phyloP scores from a whole-genome alignment of 805 yeast species.

The Phaffomyces antillensis region DNA sequence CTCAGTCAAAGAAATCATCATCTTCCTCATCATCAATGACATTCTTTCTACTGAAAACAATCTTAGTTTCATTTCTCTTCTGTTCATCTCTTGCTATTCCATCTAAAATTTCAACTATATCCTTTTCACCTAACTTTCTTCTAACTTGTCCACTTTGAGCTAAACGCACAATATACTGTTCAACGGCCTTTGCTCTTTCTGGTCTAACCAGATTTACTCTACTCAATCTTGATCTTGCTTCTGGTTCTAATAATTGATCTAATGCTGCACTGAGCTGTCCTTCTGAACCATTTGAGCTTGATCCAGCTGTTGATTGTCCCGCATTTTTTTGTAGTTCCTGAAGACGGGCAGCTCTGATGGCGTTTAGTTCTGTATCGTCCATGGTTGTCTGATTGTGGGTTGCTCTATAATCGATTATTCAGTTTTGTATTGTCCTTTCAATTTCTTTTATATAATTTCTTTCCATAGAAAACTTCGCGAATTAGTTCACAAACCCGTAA shows the following conservation, averaged over 20 bases:
- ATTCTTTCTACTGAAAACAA: slow-evolving; percentile 32
- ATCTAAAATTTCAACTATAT: slow-evolving; percentile 75
- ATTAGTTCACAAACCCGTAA: background rate
- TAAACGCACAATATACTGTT: slow-evolving; percentile 64
- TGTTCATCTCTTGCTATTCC: slow-evolving; percentile 73
- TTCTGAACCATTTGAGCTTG: background rate
- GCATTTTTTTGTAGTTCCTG: slow-evolving; percentile 67
- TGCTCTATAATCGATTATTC: no score
- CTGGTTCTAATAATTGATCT: slow-evolving; percentile 68
- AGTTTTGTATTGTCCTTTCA: no score
- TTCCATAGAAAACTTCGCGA: background rate
- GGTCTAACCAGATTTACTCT: slow-evolving; percentile 86
- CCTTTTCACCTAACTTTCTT: slow-evolving; percentile 71
- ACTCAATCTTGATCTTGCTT: slow-evolving; percentile 81
- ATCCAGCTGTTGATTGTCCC: slow-evolving; percentile 20
- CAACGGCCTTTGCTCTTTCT: slow-evolving; percentile 86
- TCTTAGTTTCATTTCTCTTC: slow-evolving; percentile 54
- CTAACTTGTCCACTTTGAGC: slow-evolving; percentile 71
- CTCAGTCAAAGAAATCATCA: slow-evolving; percentile 39
- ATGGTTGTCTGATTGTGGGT: slow-evolving; percentile 26
- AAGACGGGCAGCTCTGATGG: slow-evolving; percentile 88
- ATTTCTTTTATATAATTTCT: no score
- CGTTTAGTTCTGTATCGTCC: slow-evolving; percentile 85
- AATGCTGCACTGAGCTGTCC: slow-evolving; percentile 26
- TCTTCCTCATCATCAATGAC: slow-evolving; percentile 22